Evolutionary conservation across 371 early-diverging fungal species (phyloP).

Genomic region (Mortierella sp.): DNA sequence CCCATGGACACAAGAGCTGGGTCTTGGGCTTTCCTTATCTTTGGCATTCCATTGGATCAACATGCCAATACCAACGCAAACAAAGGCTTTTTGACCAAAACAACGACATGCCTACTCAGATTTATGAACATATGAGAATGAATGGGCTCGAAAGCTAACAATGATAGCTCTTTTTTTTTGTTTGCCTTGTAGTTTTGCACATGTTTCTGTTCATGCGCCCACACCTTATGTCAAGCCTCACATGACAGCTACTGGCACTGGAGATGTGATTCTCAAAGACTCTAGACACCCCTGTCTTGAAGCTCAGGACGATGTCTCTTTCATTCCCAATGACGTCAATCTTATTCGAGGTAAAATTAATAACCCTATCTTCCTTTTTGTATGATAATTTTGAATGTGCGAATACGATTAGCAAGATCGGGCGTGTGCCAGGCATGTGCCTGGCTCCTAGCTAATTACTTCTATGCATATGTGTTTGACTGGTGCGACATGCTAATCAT

Average conservation of each 20-base stretch:
- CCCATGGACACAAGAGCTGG: background rate
- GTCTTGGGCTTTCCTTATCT: constrained; percentile 6
- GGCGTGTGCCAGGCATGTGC: background rate
- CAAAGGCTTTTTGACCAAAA: background rate
- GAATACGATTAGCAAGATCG: background rate
- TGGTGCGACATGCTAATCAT: background rate
- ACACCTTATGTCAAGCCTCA: constrained; percentile 87
- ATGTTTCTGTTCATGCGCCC: constrained; percentile 87
- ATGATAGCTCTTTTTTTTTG: background rate
- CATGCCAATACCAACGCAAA: background rate
- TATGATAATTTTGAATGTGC: background rate
- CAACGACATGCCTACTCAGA: background rate
- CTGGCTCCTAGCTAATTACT: background rate
- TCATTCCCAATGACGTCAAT: constrained; percentile 94
- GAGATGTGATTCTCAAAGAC: constrained; percentile 71
- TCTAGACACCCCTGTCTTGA: constrained; percentile 97
- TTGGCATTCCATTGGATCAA: constrained; percentile 5
- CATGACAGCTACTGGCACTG: constrained; percentile 69
- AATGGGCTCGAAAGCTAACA: background rate
- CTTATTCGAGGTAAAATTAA: constrained; percentile 73
- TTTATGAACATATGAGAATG: background rate
- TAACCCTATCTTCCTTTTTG: background rate
- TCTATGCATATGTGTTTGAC: background rate
- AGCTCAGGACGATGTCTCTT: constrained; percentile 89
- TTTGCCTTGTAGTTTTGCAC: constrained; percentile 77